These are phyloP conservation scores for Ramichloridium luteum DNA, from an alignment of 2,329 filamentous ascomycete genomes.

Conservation along the genomic window DNA sequence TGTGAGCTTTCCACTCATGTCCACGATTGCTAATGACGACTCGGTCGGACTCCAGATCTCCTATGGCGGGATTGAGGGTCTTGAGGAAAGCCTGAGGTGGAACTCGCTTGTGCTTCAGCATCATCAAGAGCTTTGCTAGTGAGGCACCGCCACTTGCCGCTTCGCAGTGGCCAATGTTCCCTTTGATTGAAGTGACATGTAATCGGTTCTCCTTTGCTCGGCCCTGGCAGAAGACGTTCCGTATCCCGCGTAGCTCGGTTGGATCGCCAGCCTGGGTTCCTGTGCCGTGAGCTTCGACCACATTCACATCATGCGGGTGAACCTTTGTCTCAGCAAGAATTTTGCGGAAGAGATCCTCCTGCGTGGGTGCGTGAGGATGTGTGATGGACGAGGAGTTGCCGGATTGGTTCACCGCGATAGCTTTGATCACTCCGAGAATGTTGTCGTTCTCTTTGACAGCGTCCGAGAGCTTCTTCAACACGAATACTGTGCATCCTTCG, in stretches of 20 bases:
- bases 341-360: constrained; percentile 6
- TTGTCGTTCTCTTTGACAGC: constrained; percentile 27
- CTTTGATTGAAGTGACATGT: constrained; percentile 17
- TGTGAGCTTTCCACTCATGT: constrained; percentile 3
- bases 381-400: constrained; percentile 20
- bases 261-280: constrained; percentile 6
- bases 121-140: constrained; percentile 25
- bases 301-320: constrained; percentile 7
- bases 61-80: too few relatives aligned
- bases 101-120: constrained; percentile 21
- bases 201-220: constrained; percentile 3
- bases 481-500: constrained; percentile 20
- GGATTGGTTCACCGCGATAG: constrained; percentile 29
- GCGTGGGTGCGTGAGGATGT: constrained; percentile 17
- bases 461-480: constrained; percentile 27
- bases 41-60: constrained; percentile 4
- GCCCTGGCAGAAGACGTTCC: constrained; percentile 7
- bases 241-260: constrained; percentile 7
- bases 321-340: constrained; percentile 22
- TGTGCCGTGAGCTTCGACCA: constrained; percentile 5
- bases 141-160: constrained; percentile 24
- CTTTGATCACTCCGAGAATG: constrained; percentile 20
- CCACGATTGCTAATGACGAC: constrained; percentile 2
- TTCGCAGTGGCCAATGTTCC: constrained; percentile 17
- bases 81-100: constrained; percentile 6